Conservation (phyloP, 2,329 filamentous ascomycete genomes). For the Verticillium tricorpus region DNA sequence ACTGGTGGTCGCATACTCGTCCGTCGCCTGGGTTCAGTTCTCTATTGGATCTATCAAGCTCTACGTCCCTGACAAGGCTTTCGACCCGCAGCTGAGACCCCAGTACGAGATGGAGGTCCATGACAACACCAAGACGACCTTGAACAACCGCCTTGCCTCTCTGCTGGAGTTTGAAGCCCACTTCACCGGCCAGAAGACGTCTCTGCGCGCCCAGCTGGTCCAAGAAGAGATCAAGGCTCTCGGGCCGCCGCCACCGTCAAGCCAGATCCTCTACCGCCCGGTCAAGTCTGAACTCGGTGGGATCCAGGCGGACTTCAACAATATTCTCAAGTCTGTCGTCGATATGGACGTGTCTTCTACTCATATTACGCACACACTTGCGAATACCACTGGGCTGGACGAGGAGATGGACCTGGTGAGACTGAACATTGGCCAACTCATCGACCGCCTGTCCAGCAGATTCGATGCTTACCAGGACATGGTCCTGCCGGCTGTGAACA, state of each 20-base stretch:
- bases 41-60: conserved; percentile 70
- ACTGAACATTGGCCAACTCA: conserved; percentile 61
- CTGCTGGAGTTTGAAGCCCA: conserved; percentile 61
- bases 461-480: conserved; percentile 85
- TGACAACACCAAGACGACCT: conserved; percentile 46
- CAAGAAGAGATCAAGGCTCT: conserved; percentile 58
- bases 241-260: conserved; percentile 61
- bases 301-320: conserved; percentile 80
- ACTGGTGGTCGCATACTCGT: not conserved
- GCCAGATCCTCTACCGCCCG: conserved; percentile 68
- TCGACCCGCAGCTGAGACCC: conserved; percentile 70
- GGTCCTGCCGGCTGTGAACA: conserved; percentile 69
- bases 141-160: conserved; percentile 54
- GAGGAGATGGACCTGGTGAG: conserved; percentile 47
- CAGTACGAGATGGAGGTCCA: conserved; percentile 61
- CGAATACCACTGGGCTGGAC: conserved; percentile 22
- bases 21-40: conserved; percentile 69
- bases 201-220: conserved; percentile 60
- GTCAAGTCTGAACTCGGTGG: conserved; percentile 60
- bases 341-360: conserved; percentile 38
- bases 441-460: conserved; percentile 61
- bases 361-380: conserved; percentile 27
- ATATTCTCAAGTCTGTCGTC: conserved; percentile 63
- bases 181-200: conserved; percentile 66
- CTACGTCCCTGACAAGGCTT: conserved; percentile 81